phyloP scores from a whole-genome alignment of 345 rosid genomes.

The Rhodamnia argentea region DNA sequence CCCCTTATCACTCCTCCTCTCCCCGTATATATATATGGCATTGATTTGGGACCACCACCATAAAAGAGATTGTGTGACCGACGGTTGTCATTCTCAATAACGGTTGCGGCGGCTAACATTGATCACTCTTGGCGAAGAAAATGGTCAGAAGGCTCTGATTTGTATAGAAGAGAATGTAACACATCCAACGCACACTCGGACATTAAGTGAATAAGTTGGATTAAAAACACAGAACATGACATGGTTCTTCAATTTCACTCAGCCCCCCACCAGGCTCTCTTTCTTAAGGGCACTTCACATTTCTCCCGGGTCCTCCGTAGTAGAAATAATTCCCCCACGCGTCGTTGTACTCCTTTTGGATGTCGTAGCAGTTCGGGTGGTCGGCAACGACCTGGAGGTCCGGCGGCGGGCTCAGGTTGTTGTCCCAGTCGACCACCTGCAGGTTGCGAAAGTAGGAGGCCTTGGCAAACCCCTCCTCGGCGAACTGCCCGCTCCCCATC shows the following conservation, averaged over 20 bases:
- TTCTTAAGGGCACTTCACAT: slow-evolving; percentile 60
- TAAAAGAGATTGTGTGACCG: too few species aligned
- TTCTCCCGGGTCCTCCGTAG: slow-evolving; percentile 96
- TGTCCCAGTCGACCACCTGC: slow-evolving; percentile 94
- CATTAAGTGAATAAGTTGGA: not conserved
- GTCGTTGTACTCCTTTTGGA: slow-evolving; percentile 66
- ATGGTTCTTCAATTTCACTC: not conserved
- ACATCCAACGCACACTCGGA: not conserved
- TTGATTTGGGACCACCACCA: not conserved
- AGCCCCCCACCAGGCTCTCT: not conserved
- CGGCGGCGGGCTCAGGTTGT: slow-evolving; percentile 59
- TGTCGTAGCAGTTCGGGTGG: slow-evolving; percentile 81
- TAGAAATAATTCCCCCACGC: slow-evolving; percentile 95
- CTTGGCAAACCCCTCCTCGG: slow-evolving; percentile 85
- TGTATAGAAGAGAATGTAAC: not conserved
- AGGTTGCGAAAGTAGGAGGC: slow-evolving; percentile 87
- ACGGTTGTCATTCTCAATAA: too few species aligned
- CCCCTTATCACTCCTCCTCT: not conserved
- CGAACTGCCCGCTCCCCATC: slow-evolving; percentile 98
- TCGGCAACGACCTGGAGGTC: slow-evolving; percentile 71
- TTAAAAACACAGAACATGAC: not conserved
- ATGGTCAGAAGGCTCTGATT: not conserved
- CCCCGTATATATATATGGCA: not conserved
- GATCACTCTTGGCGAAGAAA: not conserved
- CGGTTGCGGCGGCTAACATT: too few species aligned